phyloP scores from a whole-genome alignment of 768 basidiomycete species.

The Boletus patriciae region DNA sequence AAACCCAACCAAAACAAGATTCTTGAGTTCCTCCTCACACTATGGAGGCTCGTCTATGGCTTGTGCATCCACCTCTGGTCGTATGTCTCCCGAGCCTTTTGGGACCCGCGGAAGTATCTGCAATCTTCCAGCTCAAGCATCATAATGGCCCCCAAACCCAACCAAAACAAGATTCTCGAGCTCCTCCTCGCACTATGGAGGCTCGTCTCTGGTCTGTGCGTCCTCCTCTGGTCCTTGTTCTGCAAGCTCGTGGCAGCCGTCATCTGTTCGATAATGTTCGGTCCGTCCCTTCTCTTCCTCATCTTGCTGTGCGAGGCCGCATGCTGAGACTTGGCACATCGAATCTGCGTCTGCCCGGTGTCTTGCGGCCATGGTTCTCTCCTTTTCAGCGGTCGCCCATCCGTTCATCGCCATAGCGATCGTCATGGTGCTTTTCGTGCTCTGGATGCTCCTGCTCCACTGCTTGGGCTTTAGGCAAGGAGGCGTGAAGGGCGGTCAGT shows the following conservation, averaged over 20 bases:
- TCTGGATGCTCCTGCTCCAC: neutral
- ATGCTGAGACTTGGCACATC: too few relatives aligned
- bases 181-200: slow-evolving; percentile 9
- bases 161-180: slow-evolving; percentile 15
- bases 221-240: too few relatives aligned
- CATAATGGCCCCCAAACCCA: slow-evolving; percentile 9
- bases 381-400: neutral
- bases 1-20: slow-evolving; percentile 15
- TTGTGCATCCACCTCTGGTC: too few relatives aligned
- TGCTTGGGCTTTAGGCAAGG: neutral
- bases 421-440: neutral
- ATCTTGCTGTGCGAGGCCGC: too few relatives aligned
- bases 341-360: too few relatives aligned
- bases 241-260: slow-evolving; percentile 13
- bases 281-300: neutral
- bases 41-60: slow-evolving; percentile 9
- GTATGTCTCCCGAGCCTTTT: too few relatives aligned
- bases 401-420: slow-evolving; percentile 12
- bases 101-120: too few relatives aligned
- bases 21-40: slow-evolving; percentile 7
- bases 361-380: too few relatives aligned
- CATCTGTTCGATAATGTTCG: neutral
- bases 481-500: slow-evolving; percentile 10
- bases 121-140: neutral
- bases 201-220: too few relatives aligned